Conservation (phyloP, 2,329 filamentous ascomycete genomes). For the Magnaporthiopsis rhizophila region DNA sequence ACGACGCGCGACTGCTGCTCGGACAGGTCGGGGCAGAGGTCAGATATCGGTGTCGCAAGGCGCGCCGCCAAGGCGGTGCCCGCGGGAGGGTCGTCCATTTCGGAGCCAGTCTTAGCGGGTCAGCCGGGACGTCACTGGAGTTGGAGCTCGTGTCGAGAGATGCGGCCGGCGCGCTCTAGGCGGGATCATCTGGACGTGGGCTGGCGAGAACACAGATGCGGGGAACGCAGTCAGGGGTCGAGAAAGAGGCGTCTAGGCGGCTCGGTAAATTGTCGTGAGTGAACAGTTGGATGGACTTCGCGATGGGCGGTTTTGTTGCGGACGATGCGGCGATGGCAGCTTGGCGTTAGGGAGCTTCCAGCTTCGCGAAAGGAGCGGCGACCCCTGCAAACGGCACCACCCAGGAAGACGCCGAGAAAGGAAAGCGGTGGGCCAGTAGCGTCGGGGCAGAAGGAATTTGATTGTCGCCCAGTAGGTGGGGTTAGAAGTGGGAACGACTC, state of each 20-base stretch:
- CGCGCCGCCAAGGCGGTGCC: conserved; percentile 5
- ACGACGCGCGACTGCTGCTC: conserved; percentile 38
- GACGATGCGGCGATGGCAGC: too few relatives aligned
- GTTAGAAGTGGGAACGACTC: background rate
- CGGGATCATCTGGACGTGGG: background rate
- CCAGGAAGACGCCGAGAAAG: background rate
- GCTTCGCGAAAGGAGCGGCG: background rate
- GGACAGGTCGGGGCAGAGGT: conserved; percentile 41
- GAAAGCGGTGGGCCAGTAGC: conserved; percentile 6
- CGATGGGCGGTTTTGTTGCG: background rate
- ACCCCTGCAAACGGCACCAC: background rate
- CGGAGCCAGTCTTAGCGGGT: background rate
- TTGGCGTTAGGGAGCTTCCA: background rate
- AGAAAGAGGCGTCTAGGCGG: background rate
- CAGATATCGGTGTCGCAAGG: conserved; percentile 37
- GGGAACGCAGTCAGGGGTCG: background rate
- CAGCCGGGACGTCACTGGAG: background rate
- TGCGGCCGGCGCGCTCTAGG: background rate
- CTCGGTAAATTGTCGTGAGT: background rate
- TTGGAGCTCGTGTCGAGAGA: background rate
- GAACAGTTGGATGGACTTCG: background rate
- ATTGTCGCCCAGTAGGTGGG: background rate
- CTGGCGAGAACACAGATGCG: conserved; percentile 1
- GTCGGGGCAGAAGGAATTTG: background rate
- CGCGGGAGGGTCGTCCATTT: conserved; percentile 2